Conservation (phyloP, 345 rosid genomes). For the Gossypium mustelinum region DNA sequence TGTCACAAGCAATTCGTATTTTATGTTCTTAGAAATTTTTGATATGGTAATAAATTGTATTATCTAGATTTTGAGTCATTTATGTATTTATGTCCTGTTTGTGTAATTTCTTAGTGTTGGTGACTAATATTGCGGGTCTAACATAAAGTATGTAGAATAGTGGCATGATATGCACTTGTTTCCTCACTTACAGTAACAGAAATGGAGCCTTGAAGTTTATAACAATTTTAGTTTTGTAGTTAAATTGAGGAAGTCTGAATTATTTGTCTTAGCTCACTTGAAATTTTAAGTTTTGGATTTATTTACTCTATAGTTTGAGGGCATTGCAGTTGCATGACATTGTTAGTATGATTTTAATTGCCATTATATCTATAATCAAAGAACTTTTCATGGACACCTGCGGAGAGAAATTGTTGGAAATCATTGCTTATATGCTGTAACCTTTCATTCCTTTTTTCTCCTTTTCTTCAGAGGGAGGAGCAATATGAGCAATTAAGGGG, state of each 20-base stretch:
- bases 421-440: background rate
- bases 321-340: background rate
- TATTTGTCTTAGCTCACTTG: background rate
- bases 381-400: background rate
- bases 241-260: background rate
- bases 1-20: background rate
- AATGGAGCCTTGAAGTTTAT: background rate
- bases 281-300: background rate
- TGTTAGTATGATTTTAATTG: background rate
- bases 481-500: conserved; percentile 44
- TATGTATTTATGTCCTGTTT: background rate
- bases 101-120: background rate
- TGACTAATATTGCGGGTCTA: background rate
- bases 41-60: background rate
- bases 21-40: background rate
- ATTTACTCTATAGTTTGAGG: background rate
- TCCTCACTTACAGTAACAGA: background rate
- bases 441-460: background rate
- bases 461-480: conserved; percentile 40
- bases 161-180: background rate
- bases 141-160: background rate
- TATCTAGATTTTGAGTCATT: background rate
- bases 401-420: background rate
- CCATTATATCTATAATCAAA: background rate
- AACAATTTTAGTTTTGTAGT: background rate